These are phyloP conservation scores for Epichloe sp. DNA, from an alignment of 2,329 filamentous ascomycete species.

Conservation along the genomic window DNA sequence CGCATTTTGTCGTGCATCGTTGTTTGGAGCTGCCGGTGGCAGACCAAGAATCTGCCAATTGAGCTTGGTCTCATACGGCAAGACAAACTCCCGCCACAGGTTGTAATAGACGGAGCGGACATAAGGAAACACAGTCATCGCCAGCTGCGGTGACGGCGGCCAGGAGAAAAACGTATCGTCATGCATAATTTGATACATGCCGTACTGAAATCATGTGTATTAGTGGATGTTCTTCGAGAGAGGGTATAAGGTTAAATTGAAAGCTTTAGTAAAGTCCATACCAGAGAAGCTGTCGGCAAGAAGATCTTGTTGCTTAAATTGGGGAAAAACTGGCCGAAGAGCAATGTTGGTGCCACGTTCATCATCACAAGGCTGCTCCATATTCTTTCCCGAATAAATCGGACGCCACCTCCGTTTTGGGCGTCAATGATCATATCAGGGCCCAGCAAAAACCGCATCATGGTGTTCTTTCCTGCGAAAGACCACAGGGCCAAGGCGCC, in stretches of 20 bases:
- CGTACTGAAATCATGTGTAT: constrained; percentile 25
- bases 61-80: constrained; percentile 33
- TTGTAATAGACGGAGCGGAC: constrained; percentile 31
- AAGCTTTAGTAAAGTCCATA: constrained; percentile 14
- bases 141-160: constrained; percentile 40
- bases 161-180: constrained; percentile 33
- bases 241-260: too few species aligned
- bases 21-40: constrained; percentile 14
- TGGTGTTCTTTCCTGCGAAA: constrained; percentile 37
- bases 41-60: constrained; percentile 33
- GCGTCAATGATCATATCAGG: constrained; percentile 18
- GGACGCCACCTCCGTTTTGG: constrained; percentile 10
- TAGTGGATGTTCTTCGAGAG: too few species aligned
- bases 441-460: constrained; percentile 28
- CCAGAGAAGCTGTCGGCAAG: constrained; percentile 28
- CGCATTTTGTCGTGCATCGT: constrained; percentile 8
- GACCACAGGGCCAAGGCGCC: constrained; percentile 35
- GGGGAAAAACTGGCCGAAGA: constrained; percentile 31
- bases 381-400: constrained; percentile 17
- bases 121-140: constrained; percentile 36
- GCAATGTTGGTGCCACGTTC: constrained; percentile 32
- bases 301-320: constrained; percentile 28
- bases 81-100: constrained; percentile 32
- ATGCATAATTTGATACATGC: constrained; percentile 30
- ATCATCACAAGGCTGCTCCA: constrained; percentile 26